Percentiles rank a stretch among this genome's conserved stretches.
Conservation (phyloP, 345 rosid species). For the Syzygium aromaticum region DNA sequence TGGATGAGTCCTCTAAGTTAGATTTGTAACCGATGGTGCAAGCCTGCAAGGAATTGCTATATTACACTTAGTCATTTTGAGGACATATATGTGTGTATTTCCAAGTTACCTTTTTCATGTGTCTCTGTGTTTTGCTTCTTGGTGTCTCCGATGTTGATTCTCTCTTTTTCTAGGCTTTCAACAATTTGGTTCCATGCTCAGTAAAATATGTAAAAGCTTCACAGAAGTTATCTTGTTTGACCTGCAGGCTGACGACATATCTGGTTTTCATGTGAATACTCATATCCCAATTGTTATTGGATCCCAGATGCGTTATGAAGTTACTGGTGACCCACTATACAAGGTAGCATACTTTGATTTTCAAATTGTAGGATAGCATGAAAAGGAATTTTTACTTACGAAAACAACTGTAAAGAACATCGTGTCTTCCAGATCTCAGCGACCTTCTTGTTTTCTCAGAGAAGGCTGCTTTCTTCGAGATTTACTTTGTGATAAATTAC, state of each 20-base stretch:
- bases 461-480: not conserved
- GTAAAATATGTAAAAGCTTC: not conserved
- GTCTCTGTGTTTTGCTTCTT: not conserved
- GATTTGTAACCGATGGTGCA: not conserved
- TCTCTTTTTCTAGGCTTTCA: not conserved
- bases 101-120: not conserved
- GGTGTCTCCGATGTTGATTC: not conserved
- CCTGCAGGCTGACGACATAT: slow-evolving; percentile 75
- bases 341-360: slow-evolving; percentile 35
- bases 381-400: not conserved
- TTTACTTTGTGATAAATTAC: not conserved
- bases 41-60: not conserved
- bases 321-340: slow-evolving; percentile 82
- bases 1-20: not conserved
- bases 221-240: not conserved
- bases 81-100: not conserved
- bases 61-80: not conserved
- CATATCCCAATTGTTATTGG: slow-evolving; percentile 92
- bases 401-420: not conserved
- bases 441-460: not conserved
- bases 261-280: slow-evolving; percentile 84
- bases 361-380: not conserved
- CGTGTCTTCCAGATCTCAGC: not conserved
- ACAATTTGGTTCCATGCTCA: not conserved
- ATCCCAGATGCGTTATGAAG: slow-evolving; percentile 86